phyloP scores from a whole-genome alignment of 1,284 basidiomycete genomes.

The Neolentinus lepideus region DNA sequence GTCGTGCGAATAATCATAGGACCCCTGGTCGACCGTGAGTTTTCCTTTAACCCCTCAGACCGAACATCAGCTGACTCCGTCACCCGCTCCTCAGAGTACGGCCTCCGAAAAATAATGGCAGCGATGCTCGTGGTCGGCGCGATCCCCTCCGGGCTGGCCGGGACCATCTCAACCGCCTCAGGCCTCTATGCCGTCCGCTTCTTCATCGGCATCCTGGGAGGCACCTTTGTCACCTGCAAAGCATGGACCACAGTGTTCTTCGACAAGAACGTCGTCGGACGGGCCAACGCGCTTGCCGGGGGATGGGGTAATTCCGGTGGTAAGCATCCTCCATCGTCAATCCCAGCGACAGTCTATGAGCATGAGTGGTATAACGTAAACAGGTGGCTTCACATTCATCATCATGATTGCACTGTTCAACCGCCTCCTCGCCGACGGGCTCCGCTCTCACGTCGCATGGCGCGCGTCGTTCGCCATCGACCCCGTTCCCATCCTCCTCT shows the following conservation, averaged over 20 bases:
- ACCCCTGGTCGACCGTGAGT: conserved; percentile 45
- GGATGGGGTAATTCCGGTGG: conserved; percentile 47
- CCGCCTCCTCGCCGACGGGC: conserved; percentile 29
- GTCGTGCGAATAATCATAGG: conserved; percentile 48
- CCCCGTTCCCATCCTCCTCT: conserved; percentile 48
- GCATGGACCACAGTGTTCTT: conserved; percentile 58
- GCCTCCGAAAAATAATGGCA: conserved; percentile 58
- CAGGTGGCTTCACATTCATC: conserved; percentile 45
- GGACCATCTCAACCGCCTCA: conserved; percentile 34
- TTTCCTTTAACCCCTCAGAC: no score
- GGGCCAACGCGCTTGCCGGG: conserved; percentile 43
- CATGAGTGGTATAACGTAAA: no score
- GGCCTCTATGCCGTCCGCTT: conserved; percentile 46
- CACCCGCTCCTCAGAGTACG: conserved; percentile 28
- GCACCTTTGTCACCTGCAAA: conserved; percentile 50
- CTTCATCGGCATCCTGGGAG: conserved; percentile 52
- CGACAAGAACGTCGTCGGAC: conserved; percentile 53
- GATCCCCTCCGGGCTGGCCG: conserved; percentile 58
- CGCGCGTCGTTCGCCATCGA: conserved; percentile 49
- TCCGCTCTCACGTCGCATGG: conserved; percentile 45
- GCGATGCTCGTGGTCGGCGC: conserved; percentile 49
- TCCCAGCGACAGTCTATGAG: no score
- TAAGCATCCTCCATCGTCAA: conserved; percentile 10
- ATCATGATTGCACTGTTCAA: conserved; percentile 57
- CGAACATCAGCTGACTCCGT: no score